These are phyloP conservation scores for Lonicera japonica DNA, from an alignment of 129 eudicot genomes.

Conservation along the genomic window DNA sequence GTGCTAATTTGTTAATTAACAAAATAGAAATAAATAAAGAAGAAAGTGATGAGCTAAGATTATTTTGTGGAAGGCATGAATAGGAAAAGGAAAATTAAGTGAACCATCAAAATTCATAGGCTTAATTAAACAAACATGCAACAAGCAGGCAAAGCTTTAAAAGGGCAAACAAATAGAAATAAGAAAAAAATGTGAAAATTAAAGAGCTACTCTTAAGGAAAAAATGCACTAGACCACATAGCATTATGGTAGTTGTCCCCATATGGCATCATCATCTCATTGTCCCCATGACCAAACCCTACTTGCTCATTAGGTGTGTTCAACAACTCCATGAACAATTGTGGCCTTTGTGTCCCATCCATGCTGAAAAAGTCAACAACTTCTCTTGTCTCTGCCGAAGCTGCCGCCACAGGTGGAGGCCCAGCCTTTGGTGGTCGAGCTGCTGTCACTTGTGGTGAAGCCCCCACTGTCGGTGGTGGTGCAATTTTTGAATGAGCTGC, in stretches of 20 bases:
- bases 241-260: background rate
- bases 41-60: too few relatives aligned
- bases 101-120: too few relatives aligned
- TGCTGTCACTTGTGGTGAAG: background rate
- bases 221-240: slow-evolving; percentile 12
- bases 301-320: slow-evolving; percentile 6
- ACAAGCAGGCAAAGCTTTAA: too few relatives aligned
- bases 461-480: too few relatives aligned
- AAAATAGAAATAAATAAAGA: too few relatives aligned
- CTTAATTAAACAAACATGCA: too few relatives aligned
- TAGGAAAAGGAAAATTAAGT: too few relatives aligned
- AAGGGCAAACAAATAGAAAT: too few relatives aligned
- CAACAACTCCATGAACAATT: slow-evolving; percentile 10
- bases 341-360: slow-evolving; percentile 11
- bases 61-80: too few relatives aligned
- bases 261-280: slow-evolving; percentile 6
- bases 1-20: too few relatives aligned
- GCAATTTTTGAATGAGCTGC: too few relatives aligned
- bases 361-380: background rate
- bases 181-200: too few relatives aligned
- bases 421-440: background rate
- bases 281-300: slow-evolving; percentile 4
- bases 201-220: background rate
- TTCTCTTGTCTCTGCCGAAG: background rate
- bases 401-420: background rate